Base-by-base conservation (phyloP, 2,329 filamentous ascomycete species). In the Fusarium coffeatum region DNA sequence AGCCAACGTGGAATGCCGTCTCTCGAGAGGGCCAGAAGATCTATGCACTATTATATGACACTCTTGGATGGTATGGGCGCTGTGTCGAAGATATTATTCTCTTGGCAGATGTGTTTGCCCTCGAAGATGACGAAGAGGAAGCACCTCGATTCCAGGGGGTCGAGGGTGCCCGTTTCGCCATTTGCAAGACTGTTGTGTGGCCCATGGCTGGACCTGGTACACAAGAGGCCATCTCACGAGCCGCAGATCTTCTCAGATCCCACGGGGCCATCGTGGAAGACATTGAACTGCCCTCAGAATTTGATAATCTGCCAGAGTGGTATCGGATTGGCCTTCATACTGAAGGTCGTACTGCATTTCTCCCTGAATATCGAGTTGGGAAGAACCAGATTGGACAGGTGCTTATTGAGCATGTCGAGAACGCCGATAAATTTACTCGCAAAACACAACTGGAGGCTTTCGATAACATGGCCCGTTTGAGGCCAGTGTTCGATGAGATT, bases 1-100 rank as follows among this genome's bases (percentile, higher is more conserved):
- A 92, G 76, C 89, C 90, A 8, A 92, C 89, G 0, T 91, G 88
- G 88, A 87, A 86, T 63, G 80, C 87, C 2, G 84, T 92, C 46
- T 88, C 85, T 4, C 83, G 88, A 1, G 90, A 92, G 75, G 90
- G 90, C 0, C 82, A 86, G 59, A 88, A 87, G 77, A 79, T 88
- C 7, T 90, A 87, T 72, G 86, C 87, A 3, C 77, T 88, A 6
- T 87, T 83, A 5, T 81, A 89, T 9, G 90, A 92, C 72, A 92
- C 90, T 0, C 74, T 90, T 2, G 90, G 90, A 3, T 79, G 90
- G 25, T 91, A 86, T 68, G 83, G 86, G 0, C 84, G 89, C 4
- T 84, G 82, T 22, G 80, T 89, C 0, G 84, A 85, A 8, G 90
- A 92, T 67, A 76, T 92, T 0, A 78, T 87, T 41, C 77, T 91